Base-by-base conservation (phyloP, 2,329 filamentous ascomycete species). In the Dryadomyces quercus-mongolicae region DNA sequence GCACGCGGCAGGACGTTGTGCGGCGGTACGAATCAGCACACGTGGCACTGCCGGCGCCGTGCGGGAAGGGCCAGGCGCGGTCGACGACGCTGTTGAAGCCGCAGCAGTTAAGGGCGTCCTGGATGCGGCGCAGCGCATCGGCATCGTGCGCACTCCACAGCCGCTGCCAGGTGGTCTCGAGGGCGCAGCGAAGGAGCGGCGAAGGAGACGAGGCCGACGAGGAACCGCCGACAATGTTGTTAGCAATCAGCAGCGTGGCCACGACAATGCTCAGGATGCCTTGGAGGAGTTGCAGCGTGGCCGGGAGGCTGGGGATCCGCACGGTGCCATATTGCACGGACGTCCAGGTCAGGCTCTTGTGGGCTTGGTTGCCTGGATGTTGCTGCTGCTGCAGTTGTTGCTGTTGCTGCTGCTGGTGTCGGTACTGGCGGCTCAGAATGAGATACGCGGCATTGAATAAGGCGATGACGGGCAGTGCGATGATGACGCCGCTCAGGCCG, bases 91-190 rank as follows among this genome's bases (percentile, higher is more conserved):
- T 74, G 54, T 73, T 73, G 38, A 86, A 70, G 0, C 85, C 85
- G 60, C 85, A 89, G 68, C 85, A 89, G 8, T 75, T 63, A 36
- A 86, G 75, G 0, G 74, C 65, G 62, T 88, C 81, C 62, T 89
- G 85, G 51, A 89, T 83, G 2, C 68, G 65, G 45, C 73, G 70
- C 55, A 88, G 76, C 2, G 71, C 65, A 0, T 60, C 58, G 1
- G 58, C 71, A 54, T 86, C 70, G 56, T 82, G 79, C 0, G 62
- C 60, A 0, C 59, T 64, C 60, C 72, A 87, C 55, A 86, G 62
- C 2, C 56, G 58, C 59, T 71, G 68, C 85, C 85, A 88, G 43
- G 64, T 65, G 3, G 69, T 68, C 9, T 78, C 69, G n/a, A 88
- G 66, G 1, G 70, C 67, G 63, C 84, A 87, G n/a, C 70, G 60